Conservation (phyloP, 1,284 basidiomycete species). For the Cryptococcus sp. region DNA sequence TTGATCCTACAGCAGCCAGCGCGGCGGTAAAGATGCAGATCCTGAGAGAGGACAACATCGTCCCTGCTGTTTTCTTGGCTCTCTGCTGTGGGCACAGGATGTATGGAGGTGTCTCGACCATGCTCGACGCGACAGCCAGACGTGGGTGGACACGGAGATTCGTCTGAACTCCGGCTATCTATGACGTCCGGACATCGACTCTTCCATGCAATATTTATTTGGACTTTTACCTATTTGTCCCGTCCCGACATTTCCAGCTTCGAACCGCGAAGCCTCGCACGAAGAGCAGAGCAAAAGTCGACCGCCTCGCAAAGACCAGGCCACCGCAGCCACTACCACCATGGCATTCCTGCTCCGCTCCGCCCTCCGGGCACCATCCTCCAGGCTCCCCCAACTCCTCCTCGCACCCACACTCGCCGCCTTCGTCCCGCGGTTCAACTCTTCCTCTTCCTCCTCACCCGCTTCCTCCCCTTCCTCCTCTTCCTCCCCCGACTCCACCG, state of each 20-base stretch:
- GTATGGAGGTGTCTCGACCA: too few species aligned
- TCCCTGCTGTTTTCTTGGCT: not conserved
- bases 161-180: too few species aligned
- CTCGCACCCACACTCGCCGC: not conserved
- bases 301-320: not conserved
- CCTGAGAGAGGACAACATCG: conserved; percentile 1
- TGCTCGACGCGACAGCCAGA: too few species aligned
- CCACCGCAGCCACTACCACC: not conserved
- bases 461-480: not conserved
- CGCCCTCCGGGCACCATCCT: conserved; percentile 6
- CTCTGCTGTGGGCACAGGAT: too few species aligned
- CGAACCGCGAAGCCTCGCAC: not conserved
- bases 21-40: conserved; percentile 4
- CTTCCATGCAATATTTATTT: not conserved
- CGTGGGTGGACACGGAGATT: too few species aligned
- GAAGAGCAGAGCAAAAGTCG: too few species aligned
- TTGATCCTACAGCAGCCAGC: conserved; percentile 2
- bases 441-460: not conserved
- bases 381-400: not conserved
- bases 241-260: conserved; percentile 1
- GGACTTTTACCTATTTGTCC: not conserved
- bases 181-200: not conserved
- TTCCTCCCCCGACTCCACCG: not conserved
- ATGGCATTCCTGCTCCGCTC: conserved; percentile 12
- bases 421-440: not conserved